Evolutionary conservation across 164 flowering plant genomes (phyloP).

Genomic region (Akebia trifoliata): DNA sequence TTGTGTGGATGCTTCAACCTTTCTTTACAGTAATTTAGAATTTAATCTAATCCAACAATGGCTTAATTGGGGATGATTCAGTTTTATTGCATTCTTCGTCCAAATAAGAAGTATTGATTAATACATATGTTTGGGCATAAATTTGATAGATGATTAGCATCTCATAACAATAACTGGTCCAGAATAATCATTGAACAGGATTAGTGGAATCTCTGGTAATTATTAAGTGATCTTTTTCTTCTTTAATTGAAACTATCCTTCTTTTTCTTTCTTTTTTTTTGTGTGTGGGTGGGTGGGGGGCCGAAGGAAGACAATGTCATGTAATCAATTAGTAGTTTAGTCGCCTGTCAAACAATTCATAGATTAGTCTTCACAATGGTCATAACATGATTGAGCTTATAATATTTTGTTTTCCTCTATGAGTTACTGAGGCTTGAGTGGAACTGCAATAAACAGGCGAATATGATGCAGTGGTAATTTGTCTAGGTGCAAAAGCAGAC

Average conservation of each 20-base stretch:
- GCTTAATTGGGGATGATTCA: not conserved
- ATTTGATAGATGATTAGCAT: not conserved
- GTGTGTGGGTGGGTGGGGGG: too few relatives aligned
- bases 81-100: not conserved
- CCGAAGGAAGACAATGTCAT: too few relatives aligned
- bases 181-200: too few relatives aligned
- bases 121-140: not conserved
- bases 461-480: slow-evolving; percentile 67
- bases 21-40: not conserved
- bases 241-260: not conserved
- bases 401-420: not conserved
- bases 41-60: not conserved
- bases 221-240: not conserved
- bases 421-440: not conserved
- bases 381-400: not conserved
- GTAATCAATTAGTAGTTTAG: too few relatives aligned
- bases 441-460: slow-evolving; percentile 38
- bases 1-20: not conserved
- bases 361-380: too few relatives aligned
- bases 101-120: not conserved
- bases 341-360: too few relatives aligned
- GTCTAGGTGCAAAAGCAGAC: slow-evolving; percentile 77
- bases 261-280: too few relatives aligned
- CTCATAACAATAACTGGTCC: too few relatives aligned
- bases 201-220: not conserved